These are phyloP conservation scores for Penicillium sp. DNA, from an alignment of 2,329 filamentous ascomycete genomes.

Conservation along the genomic window DNA sequence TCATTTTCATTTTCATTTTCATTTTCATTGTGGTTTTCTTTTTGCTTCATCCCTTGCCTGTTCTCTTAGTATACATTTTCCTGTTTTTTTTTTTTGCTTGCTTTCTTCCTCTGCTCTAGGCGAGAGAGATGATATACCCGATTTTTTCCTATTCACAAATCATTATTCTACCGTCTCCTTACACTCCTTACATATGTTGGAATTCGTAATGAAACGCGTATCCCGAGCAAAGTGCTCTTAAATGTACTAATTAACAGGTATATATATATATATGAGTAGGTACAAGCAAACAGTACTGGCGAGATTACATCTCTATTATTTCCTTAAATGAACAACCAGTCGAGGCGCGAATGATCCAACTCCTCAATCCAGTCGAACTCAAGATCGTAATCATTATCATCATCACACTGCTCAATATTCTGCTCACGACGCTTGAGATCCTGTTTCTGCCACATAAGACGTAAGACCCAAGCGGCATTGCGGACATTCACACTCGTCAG, in stretches of 20 bases:
- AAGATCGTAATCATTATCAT: conserved; percentile 29
- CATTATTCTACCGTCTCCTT: not conserved
- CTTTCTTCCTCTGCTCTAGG: conserved; percentile 4
- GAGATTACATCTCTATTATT: not conserved
- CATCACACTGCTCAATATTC: conserved; percentile 5
- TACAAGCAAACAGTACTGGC: not conserved
- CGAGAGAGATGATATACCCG: conserved; percentile 24
- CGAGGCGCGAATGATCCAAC: conserved; percentile 39
- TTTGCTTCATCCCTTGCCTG: not conserved
- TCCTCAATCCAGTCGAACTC: conserved; percentile 44
- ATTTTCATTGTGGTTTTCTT: conserved; percentile 13
- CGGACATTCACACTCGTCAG: conserved; percentile 41
- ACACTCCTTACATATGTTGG: not conserved
- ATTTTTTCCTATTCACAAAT: not conserved
- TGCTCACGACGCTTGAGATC: conserved; percentile 29
- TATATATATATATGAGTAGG: not conserved
- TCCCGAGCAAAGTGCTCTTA: not conserved
- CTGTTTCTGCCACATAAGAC: conserved; percentile 42
- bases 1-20: conserved; percentile 13
- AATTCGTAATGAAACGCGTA: not conserved
- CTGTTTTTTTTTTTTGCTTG: not conserved
- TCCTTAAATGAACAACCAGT: conserved; percentile 42
- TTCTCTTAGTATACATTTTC: conserved; percentile 4
- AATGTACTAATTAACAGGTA: not conserved
- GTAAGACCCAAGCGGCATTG: conserved; percentile 41